phyloP scores from a whole-genome alignment of 2,329 filamentous ascomycete species.

The Exophiala oligosperma region DNA sequence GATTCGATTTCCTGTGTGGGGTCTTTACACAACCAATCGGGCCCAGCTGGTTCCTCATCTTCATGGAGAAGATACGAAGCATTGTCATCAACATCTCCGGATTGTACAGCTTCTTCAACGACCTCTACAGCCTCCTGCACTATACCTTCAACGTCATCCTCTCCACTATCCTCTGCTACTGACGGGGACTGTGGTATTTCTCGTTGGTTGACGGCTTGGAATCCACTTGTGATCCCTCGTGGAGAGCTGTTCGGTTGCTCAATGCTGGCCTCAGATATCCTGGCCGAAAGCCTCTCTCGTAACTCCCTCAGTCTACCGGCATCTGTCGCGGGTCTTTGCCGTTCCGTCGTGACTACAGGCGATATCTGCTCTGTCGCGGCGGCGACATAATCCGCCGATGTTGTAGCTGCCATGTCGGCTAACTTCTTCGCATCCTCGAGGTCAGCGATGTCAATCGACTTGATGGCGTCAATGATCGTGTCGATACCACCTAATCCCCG shows the following conservation, averaged over 20 bases:
- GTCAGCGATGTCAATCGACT: no score
- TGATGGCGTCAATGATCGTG: constrained; percentile 9
- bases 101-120: background rate
- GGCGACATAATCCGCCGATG: background rate
- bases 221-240: background rate
- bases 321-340: background rate
- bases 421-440: no score
- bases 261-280: background rate
- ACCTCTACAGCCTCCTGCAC: background rate
- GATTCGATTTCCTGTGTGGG: constrained; percentile 8
- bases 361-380: background rate
- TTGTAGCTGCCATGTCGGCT: background rate
- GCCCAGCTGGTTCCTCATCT: background rate
- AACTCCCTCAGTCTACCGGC: constrained; percentile 9
- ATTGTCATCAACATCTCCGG: background rate
- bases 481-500: constrained; percentile 15
- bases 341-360: background rate
- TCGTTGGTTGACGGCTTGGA: background rate
- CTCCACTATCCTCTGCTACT: background rate
- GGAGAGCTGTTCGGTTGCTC: background rate
- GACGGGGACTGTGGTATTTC: constrained; percentile 16
- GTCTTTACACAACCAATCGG: background rate
- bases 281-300: background rate
- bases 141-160: background rate
- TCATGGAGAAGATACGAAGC: constrained; percentile 1